These are phyloP conservation scores for Gautieria morchelliformis DNA, from an alignment of 768 basidiomycete species.

Conservation along the genomic window DNA sequence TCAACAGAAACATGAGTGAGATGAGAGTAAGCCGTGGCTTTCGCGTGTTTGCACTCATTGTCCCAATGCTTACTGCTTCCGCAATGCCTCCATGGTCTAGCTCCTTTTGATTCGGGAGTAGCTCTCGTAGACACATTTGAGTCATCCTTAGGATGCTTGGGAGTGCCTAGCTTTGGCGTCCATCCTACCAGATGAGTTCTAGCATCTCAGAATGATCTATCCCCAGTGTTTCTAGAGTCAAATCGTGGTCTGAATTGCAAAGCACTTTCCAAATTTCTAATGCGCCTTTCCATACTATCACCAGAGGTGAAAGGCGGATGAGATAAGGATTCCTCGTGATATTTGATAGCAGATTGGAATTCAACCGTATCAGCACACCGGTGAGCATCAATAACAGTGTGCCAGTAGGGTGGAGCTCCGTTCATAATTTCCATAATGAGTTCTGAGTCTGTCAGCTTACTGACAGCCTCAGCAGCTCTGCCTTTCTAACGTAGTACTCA, in stretches of 20 bases:
- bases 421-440: conserved; percentile 27
- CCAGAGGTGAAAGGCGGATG: background rate
- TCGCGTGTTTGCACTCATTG: too few relatives aligned
- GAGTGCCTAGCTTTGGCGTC: too few relatives aligned
- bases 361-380: conserved; percentile 2
- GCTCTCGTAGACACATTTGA: too few relatives aligned
- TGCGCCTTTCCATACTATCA: background rate
- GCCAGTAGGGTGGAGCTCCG: conserved; percentile 23
- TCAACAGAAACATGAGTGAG: too few relatives aligned
- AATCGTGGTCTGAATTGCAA: conserved; percentile 8
- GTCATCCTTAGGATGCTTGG: too few relatives aligned
- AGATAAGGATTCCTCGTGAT: conserved; percentile 12
- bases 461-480: conserved; percentile 14
- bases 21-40: too few relatives aligned
- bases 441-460: conserved; percentile 18
- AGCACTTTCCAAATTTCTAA: background rate
- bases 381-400: conserved; percentile 12
- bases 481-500: conserved; percentile 26
- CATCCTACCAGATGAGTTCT: too few relatives aligned
- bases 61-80: too few relatives aligned
- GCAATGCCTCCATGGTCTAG: too few relatives aligned
- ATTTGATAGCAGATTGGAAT: conserved; percentile 13
- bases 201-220: too few relatives aligned
- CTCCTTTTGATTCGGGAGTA: too few relatives aligned
- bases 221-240: too few relatives aligned